Evolutionary conservation across 768 basidiomycete genomes (phyloP), one percentile per base, ranked within the genome.

Genomic region (Mycena vulgaris): DNA sequence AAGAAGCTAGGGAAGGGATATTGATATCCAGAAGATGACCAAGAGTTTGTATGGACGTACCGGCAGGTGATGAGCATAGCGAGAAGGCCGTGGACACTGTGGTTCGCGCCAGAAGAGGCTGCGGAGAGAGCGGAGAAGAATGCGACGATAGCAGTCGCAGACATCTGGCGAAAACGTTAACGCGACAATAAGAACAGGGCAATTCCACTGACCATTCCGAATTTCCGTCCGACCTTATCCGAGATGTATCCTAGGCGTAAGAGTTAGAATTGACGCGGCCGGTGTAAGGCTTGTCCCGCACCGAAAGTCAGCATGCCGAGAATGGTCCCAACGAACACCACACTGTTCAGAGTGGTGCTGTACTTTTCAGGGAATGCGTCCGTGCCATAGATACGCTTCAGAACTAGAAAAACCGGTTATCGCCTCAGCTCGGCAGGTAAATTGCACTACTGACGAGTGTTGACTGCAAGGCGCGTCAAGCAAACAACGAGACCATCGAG

Each of bases 171-270:
- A 72, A 57, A 74, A 62, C 56, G 30, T 35, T 40, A 59, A 56
- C 25, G 48, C 31, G 35, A 13, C 33, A 21, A 30, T 25, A 57
- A 30, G 17, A 19, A 57, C 13, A 23, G 59, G 25, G 30, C 23
- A 21, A n/a, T n/a, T 17, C 11, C 27, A 76, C 85, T 59, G 66
- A 92, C 92, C 95, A 96, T 96, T 73, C 95, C 95, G 74, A 92
- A 92, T 76, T 96, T 97, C 56, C 92, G 88, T 16, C 96, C 95
- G 70, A 96, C 74, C 79, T 94, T 95, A 79, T 97, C 96, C 21
- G 93, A 93, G 69, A 96, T 83, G 77, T 90, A 95, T 28, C 88
- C 88, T 86, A 63, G 39, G 17, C 11, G 39, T 27, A 42, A n/a
- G n/a, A 33, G 25, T 65, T 21, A 61, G 52, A 45, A 47, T 25